Evolutionary conservation across 2,329 filamentous ascomycete species (phyloP), one percentile per base, ranked within the genome.

Genomic region (Aspergillaceae sp.): DNA sequence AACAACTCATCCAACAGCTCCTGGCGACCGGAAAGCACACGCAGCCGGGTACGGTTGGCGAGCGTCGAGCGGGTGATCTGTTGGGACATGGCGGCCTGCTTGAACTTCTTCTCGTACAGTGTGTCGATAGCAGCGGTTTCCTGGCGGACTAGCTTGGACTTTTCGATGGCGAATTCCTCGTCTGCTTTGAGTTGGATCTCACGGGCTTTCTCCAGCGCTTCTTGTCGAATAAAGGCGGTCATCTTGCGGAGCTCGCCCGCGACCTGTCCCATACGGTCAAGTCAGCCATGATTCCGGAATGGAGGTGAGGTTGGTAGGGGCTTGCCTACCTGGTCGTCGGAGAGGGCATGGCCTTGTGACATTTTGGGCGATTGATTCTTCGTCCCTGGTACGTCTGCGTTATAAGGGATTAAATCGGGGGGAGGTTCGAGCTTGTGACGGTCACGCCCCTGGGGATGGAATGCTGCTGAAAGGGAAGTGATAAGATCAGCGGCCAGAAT

Each of bases 201-300:
- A 67, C 86, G 86, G 61, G 89, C 89, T 74, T 98, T 98, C 69
- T 98, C 92, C 64, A 86, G 80, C 49, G 92, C 92, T 76, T 98
- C 92, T 75, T 97, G 92, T 71, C 89, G 87, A 82, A 98, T 98
- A 81, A 98, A 98, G 67, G 90, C 91, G 50, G 92, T 97, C 92
- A 98, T 98, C 82, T 98, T 98, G 79, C 87, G 90, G 73, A 98
- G 87, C 82, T 98, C 92, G 74, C 87, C 84, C 74, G 87, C 84
- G 79, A 98, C 92, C 89, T 97, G 48, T 48, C 43, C 33, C 36
- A 19, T 37, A 19, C 34, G 19, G 29, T n/a, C 26, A 41, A 11
- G 26, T 41, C 6, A 9, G 27, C n/a, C 7, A 9, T 51, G 50
- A 49, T 11, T 7, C n/a, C 19, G 19, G 5, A 8, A 26, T 7